phyloP scores from a whole-genome alignment of 106 monocot genomes.

The Platanthera guangdongensis region DNA sequence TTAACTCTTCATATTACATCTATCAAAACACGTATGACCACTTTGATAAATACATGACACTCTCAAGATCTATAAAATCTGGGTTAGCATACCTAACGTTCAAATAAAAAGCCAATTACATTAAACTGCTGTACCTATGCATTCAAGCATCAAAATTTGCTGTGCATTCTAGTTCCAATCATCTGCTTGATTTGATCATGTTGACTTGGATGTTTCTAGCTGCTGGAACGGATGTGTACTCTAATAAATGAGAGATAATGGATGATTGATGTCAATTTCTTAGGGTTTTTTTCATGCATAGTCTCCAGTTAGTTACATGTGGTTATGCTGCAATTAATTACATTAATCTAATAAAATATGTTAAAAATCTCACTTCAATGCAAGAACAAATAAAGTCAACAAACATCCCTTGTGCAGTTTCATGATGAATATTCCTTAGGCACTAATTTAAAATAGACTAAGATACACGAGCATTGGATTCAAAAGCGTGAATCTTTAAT shows the following conservation, averaged over 20 bases:
- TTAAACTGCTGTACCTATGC: no score
- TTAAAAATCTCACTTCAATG: neutral
- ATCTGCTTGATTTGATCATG: neutral
- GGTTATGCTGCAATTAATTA: neutral
- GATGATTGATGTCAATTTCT: no score
- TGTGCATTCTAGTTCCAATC: neutral
- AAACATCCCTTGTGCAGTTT: conserved; percentile 1
- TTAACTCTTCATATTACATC: no score
- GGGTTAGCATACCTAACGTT: no score
- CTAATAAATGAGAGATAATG: neutral
- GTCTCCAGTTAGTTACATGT: no score
- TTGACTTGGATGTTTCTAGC: neutral
- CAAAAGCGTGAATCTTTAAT: neutral
- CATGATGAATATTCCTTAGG: neutral
- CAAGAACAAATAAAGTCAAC: neutral
- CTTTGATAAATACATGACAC: no score
- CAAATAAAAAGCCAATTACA: no score
- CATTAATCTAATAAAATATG: neutral
- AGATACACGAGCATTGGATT: conserved; percentile 3
- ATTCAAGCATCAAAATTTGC: neutral
- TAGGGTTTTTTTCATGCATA: no score
- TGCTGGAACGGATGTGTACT: neutral
- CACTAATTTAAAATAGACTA: neutral
- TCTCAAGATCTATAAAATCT: no score
- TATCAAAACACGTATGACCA: no score